Base-by-base conservation (phyloP, 208 protist species). In the Acanthamoeba lugdunensis region DNA sequence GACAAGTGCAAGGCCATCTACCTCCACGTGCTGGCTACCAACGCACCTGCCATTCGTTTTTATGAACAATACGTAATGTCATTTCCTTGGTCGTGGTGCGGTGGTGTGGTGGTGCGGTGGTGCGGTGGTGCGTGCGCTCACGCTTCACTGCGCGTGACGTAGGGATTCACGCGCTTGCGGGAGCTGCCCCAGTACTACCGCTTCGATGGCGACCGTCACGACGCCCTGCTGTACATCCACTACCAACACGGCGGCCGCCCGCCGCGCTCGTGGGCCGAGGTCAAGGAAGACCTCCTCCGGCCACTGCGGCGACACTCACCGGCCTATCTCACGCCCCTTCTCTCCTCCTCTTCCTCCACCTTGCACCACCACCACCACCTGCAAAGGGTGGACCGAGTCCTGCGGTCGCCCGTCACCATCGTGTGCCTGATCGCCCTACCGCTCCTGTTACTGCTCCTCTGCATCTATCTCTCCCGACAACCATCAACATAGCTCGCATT, bases 1-100 rank as follows among this genome's bases (percentile, higher is more conserved):
- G 50, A 63, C 41, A 18, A 63, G 50, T 87, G 79, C 79, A 87
- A 87, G 79, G 79, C 79, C 50, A 33, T 63, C 79, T 87, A 87
- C 45, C 50, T 87, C 7, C 79, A 87, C 52, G 79, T 87, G 11
- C 79, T 87, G 16, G 28, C 79, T 16, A 87, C 79, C 45, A 87
- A 87, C 9, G 41, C 23, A 2, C 79, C 79, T 21, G 79, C 79
- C 79, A 87, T 87, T 0, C 41, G 52, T 48, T 87, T 87, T 18
- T 87, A 87, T 11, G 79, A 87, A 41, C 79, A 87, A 61, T 61
- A 87, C 79, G 69, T 79, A 79, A 9, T 8, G 4, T 33, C 65
- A n/a, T 11, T n/a, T 16, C 65, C 41, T 45, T 73, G 18, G 16
- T n/a, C 52, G 52, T 56, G 52, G 14, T 21, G 52, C 3, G 52